Evolutionary conservation across 2,329 filamentous ascomycete species (phyloP), one percentile per base, ranked within the genome.

Genomic region (Monilinia laxa): DNA sequence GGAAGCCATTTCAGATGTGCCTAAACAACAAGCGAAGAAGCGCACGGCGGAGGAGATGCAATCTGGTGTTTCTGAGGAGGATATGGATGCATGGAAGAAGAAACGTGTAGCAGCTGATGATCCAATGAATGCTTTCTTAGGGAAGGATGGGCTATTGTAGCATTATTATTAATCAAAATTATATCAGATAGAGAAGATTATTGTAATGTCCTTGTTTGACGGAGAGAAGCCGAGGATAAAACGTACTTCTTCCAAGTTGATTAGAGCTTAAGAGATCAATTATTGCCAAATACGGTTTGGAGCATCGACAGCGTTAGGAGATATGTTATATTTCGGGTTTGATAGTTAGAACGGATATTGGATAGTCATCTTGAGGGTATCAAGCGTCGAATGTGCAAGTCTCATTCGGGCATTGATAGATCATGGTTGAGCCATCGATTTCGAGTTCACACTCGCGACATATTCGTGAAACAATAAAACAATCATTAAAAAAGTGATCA

Each of bases 121-220:
- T 79, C 93, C 93, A 0, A 97, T 97, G 93, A 91, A 92, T 1
- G 88, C 87, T 7, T 86, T 92, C 72, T 77, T 96, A 56, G 90
- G 90, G 31, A 90, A 87, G 76, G 90, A 93, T 75, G 87, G 91
- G 73, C 76, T 90, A 70, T 7, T 62, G 20, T 40, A 62, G 40
- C 12, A 16, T 16, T 16, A 42, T 42, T 16, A 42, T 42, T 40
- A 14, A 12, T 12, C 10, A 40, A 14, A 42, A 42, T 42, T 3
- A 4, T 42, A 16, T 42, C 16, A 16, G 40, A 42, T 35, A 2
- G 12, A 16, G 14, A 42, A 42, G 2, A 16, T 16, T 16, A 5
- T 42, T 16, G 12, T 16, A 4, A 16, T 42, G 40, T 16, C 16
- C 45, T 23, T 45, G 3, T 18, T 14, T 49, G 45, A 49, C n/a